phyloP scores from a whole-genome alignment of 768 basidiomycete species.

The Austroboletus festivus region DNA sequence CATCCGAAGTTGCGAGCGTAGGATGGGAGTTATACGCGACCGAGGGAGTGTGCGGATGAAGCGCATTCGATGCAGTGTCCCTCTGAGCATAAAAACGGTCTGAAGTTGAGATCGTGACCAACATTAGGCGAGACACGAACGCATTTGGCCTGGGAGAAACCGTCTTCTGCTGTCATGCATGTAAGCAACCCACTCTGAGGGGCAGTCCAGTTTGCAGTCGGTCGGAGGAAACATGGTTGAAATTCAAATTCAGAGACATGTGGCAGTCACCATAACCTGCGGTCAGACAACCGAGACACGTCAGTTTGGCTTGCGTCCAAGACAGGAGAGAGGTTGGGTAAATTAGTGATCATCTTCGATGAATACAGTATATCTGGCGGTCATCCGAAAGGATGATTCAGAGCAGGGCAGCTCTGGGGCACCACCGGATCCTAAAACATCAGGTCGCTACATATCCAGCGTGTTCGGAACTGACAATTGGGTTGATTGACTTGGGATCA shows the following conservation, averaged over 20 bases:
- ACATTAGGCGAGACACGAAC: constrained; percentile 2
- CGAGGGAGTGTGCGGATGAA: constrained; percentile 1
- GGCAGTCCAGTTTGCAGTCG: neutral
- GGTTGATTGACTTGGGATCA: constrained; percentile 1
- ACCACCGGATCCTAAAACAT: neutral
- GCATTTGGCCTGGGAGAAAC: neutral
- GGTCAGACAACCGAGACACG: neutral
- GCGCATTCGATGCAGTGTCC: constrained; percentile 1
- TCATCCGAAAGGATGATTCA: constrained; percentile 5
- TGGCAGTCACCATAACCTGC: neutral
- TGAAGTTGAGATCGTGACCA: neutral
- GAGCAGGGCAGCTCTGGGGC: neutral
- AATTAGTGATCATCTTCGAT: neutral
- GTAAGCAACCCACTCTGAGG: neutral
- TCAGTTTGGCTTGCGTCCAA: neutral
- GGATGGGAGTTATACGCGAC: neutral
- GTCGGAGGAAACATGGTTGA: neutral
- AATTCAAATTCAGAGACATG: too few relatives aligned
- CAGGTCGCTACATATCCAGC: neutral
- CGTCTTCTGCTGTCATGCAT: constrained; percentile 1
- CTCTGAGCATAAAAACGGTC: neutral
- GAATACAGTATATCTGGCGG: neutral
- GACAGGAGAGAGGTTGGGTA: neutral
- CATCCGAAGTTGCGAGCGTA: neutral
- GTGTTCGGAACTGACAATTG: neutral